These are phyloP conservation scores for Orychophragmus violaceus DNA, from an alignment of 345 rosid species.

Conservation along the genomic window DNA sequence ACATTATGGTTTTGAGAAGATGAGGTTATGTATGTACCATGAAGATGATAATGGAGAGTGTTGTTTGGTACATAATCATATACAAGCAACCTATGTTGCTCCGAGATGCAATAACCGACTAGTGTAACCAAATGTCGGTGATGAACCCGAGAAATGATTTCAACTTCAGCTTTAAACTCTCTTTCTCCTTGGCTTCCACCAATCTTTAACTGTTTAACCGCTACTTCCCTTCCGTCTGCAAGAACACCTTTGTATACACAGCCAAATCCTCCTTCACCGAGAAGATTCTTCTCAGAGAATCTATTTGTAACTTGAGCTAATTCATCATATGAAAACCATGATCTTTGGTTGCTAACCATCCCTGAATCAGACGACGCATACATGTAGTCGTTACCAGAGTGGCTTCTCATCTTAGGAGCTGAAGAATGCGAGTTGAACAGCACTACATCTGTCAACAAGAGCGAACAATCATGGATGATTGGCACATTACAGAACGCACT, in stretches of 20 bases:
- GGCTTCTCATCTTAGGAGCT: slow-evolving; percentile 40
- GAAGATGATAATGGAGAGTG: slow-evolving; percentile 90
- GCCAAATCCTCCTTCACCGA: slow-evolving; percentile 99
- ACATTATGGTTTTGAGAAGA: background rate
- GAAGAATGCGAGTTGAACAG: slow-evolving; percentile 57
- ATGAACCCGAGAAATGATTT: slow-evolving; percentile 89
- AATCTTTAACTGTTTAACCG: slow-evolving; percentile 91
- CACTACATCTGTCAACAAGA: slow-evolving; percentile 43
- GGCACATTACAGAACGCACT: background rate
- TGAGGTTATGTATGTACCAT: slow-evolving; percentile 44
- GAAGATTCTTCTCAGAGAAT: slow-evolving; percentile 64
- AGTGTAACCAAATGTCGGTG: slow-evolving; percentile 97
- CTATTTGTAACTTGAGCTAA: slow-evolving; percentile 65
- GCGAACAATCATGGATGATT: background rate
- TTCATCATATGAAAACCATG: slow-evolving; percentile 90
- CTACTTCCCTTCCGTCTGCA: slow-evolving; percentile 75
- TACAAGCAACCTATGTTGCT: slow-evolving; percentile 78
- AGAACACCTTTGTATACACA: slow-evolving; percentile 90
- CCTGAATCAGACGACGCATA: slow-evolving; percentile 67
- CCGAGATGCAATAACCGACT: slow-evolving; percentile 90
- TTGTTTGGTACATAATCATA: slow-evolving; percentile 83
- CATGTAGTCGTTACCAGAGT: slow-evolving; percentile 48
- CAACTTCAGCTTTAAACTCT: slow-evolving; percentile 95
- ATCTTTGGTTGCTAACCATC: slow-evolving; percentile 59
- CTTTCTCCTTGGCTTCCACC: slow-evolving; percentile 99